Conservation (phyloP, 1,139 yeast genomes). For the Candida sp. region DNA sequence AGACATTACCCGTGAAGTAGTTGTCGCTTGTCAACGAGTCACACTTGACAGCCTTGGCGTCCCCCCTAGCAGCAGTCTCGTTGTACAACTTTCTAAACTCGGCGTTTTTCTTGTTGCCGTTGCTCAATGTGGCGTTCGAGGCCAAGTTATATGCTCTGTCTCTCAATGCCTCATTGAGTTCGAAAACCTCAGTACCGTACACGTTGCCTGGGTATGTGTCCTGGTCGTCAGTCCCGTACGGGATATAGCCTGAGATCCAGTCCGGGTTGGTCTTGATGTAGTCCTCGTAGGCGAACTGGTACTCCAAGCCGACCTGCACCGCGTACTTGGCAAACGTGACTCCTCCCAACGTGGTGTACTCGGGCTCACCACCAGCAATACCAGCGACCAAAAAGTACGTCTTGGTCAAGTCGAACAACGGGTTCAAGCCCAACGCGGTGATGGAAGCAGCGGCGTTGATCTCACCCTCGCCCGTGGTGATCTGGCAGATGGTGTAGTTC, state of each 20-base stretch:
- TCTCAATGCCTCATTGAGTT: constrained; percentile 61
- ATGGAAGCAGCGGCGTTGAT: constrained; percentile 68
- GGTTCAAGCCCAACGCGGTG: constrained; percentile 56
- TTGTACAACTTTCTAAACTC: constrained; percentile 52
- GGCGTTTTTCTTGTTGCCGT: constrained; percentile 49
- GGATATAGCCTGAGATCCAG: constrained; percentile 67
- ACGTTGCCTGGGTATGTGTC: constrained; percentile 56
- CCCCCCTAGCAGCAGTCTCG: constrained; percentile 51
- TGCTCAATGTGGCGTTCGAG: constrained; percentile 41
- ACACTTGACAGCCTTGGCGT: constrained; percentile 57
- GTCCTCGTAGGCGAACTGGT: constrained; percentile 52
- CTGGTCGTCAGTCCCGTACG: constrained; percentile 57
- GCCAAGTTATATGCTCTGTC: constrained; percentile 63
- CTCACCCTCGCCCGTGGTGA: constrained; percentile 74
- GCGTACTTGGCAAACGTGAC: constrained; percentile 67
- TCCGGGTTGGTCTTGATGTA: constrained; percentile 52
- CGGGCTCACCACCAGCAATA: constrained; percentile 69
- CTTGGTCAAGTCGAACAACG: constrained; percentile 59
- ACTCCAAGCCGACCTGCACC: constrained; percentile 64
- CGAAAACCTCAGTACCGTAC: constrained; percentile 71
- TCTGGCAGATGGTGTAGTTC: constrained; percentile 59
- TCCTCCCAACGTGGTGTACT: constrained; percentile 51
- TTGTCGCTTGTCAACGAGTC: constrained; percentile 67
- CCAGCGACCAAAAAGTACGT: constrained; percentile 70
- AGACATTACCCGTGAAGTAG: constrained; percentile 58